A percentile compares a stretch with the other conserved stretches of the same genome.
Conservation (phyloP, 176 grass and related monocot species). For the Thinopyrum elongatum region DNA sequence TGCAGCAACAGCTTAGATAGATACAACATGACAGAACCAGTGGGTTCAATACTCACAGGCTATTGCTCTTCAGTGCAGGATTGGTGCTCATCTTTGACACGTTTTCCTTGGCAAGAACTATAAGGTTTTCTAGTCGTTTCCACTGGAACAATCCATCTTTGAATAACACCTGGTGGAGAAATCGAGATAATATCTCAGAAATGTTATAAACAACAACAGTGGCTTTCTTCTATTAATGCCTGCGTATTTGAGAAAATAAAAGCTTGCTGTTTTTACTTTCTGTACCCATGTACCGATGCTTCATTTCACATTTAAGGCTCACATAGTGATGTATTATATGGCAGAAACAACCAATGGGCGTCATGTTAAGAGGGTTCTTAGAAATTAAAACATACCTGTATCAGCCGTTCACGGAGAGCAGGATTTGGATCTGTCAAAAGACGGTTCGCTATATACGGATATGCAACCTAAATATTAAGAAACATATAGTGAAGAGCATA, state of each 20-base stretch:
- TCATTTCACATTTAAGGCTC: background rate
- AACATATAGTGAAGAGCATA: constrained; percentile 19
- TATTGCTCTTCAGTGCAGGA: constrained; percentile 79
- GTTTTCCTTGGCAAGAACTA: constrained; percentile 98
- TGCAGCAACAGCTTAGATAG: constrained; percentile 9
- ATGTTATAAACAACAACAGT: constrained; percentile 9
- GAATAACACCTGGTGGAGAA: constrained; percentile 72
- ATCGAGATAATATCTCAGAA: background rate
- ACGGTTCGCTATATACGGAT: constrained; percentile 95
- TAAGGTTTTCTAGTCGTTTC: constrained; percentile 98
- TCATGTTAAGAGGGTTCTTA: constrained; percentile 2
- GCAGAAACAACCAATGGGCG: constrained; percentile 1
- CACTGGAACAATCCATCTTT: constrained; percentile 97
- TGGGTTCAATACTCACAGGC: constrained; percentile 41
- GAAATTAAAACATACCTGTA: constrained; percentile 60
- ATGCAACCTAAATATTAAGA: constrained; percentile 75
- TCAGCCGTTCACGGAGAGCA: constrained; percentile 87
- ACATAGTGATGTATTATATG: background rate
- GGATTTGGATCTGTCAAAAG: constrained; percentile 98
- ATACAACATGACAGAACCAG: background rate
- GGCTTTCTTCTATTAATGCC: background rate
- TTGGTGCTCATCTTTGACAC: constrained; percentile 85
- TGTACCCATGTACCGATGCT: background rate
- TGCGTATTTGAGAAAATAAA: background rate
- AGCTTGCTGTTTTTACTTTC: background rate